phyloP scores from a whole-genome alignment of 1,284 basidiomycete species.

The Cystobasidium pallidum region DNA sequence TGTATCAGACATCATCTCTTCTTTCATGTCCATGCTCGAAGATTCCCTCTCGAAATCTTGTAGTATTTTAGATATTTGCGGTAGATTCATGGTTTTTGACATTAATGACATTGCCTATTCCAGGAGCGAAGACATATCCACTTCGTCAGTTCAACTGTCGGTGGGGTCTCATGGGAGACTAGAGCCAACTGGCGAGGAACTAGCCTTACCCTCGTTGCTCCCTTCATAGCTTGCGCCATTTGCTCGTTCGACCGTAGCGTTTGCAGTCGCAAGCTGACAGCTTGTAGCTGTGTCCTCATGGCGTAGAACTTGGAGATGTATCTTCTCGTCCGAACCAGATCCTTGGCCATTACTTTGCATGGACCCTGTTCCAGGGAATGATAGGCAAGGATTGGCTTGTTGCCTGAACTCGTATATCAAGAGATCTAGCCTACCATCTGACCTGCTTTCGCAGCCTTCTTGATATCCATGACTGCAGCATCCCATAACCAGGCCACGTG shows the following conservation, averaged over 20 bases:
- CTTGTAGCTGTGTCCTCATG: slow-evolving; percentile 98
- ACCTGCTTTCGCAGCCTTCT: slow-evolving; percentile 91
- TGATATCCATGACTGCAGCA: slow-evolving; percentile 72
- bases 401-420: not conserved
- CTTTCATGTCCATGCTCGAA: slow-evolving; percentile 99
- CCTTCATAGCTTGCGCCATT: slow-evolving; percentile 99
- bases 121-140: slow-evolving; percentile 16
- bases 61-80: slow-evolving; percentile 93
- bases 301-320: slow-evolving; percentile 99
- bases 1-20: slow-evolving; percentile 99
- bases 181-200: not conserved
- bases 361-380: slow-evolving; percentile 68
- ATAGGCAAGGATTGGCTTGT: not conserved
- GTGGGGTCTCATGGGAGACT: no score
- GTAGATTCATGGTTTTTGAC: slow-evolving; percentile 94
- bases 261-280: slow-evolving; percentile 93
- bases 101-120: slow-evolving; percentile 93
- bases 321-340: slow-evolving; percentile 90
- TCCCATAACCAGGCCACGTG: slow-evolving; percentile 1
- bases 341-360: slow-evolving; percentile 99
- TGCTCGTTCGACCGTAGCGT: slow-evolving; percentile 95
- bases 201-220: slow-evolving; percentile 80
- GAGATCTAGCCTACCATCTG: slow-evolving; percentile 73
- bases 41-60: slow-evolving; percentile 97
- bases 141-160: no score